Evolutionary conservation across 129 eudicot genomes (phyloP).

Genomic region (carrot (Daucus carota)): DNA sequence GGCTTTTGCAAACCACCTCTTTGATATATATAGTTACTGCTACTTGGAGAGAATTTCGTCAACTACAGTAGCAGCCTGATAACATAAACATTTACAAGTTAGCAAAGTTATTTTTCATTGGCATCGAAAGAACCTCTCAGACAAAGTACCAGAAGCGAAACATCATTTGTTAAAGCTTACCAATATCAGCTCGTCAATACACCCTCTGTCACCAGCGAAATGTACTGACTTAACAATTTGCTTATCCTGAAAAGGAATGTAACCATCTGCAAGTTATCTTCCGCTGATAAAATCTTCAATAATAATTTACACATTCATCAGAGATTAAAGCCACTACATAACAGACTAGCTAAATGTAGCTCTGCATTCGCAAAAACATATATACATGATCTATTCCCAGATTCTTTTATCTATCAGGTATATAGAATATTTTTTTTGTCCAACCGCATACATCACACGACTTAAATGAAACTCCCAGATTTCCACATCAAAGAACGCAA

Average conservation of each 20-base stretch:
- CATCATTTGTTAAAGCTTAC: slow-evolving; percentile 13
- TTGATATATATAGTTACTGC: slow-evolving; percentile 55
- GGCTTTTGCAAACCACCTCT: slow-evolving; percentile 74
- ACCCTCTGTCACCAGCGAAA: slow-evolving; percentile 11
- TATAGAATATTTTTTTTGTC: neutral
- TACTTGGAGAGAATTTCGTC: slow-evolving; percentile 48
- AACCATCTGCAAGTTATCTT: neutral
- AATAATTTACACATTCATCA: neutral
- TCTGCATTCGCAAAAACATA: neutral
- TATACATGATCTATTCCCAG: neutral
- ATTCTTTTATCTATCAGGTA: neutral
- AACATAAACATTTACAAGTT: neutral
- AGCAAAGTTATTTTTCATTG: neutral
- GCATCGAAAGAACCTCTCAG: neutral
- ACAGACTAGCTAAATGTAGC: neutral
- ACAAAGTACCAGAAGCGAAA: neutral
- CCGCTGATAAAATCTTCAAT: neutral
- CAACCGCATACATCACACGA: neutral
- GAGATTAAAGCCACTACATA: neutral
- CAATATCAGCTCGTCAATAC: neutral
- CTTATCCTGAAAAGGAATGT: slow-evolving; percentile 16
- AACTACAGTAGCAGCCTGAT: slow-evolving; percentile 41
- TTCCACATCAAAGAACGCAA: neutral
- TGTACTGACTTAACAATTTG: neutral
- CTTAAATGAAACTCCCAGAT: neutral